phyloP scores from a whole-genome alignment of 1,284 basidiomycete genomes.

The Amylostereum areolatum region DNA sequence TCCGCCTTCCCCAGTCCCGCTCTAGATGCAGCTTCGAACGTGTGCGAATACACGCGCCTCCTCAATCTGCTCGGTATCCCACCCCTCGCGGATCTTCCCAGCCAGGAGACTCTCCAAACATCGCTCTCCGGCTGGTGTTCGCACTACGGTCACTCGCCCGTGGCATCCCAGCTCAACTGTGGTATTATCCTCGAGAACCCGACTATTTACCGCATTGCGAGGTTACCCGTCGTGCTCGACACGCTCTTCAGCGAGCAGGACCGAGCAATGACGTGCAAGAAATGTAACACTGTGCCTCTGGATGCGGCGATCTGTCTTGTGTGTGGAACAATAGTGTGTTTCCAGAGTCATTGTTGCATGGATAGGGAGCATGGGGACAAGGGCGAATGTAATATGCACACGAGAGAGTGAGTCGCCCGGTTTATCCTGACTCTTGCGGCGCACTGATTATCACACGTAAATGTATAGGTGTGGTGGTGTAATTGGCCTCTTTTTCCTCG shows the following conservation, averaged over 20 bases:
- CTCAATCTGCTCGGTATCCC: conserved; percentile 76
- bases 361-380: conserved; percentile 62
- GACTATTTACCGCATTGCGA: conserved; percentile 77
- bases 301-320: conserved; percentile 91
- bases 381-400: conserved; percentile 94
- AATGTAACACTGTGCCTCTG: conserved; percentile 76
- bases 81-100: conserved; percentile 67
- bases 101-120: conserved; percentile 78
- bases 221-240: conserved; percentile 80
- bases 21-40: conserved; percentile 23
- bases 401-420: conserved; percentile 69
- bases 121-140: conserved; percentile 80
- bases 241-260: conserved; percentile 73
- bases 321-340: conserved; percentile 86
- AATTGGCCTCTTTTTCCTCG: conserved; percentile 86
- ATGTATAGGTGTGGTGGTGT: conserved; percentile 78
- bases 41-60: conserved; percentile 75
- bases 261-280: conserved; percentile 65
- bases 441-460: conserved; percentile 7
- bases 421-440: conserved; percentile 1
- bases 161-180: conserved; percentile 66
- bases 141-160: conserved; percentile 72
- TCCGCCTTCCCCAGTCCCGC: conserved; percentile 49
- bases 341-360: conserved; percentile 91
- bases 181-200: conserved; percentile 81